A percentile compares a stretch with the other conserved stretches of the same genome.
Evolutionary conservation across 202 grass and related monocot species (phyloP).

Genomic region (Musa balbisiana): DNA sequence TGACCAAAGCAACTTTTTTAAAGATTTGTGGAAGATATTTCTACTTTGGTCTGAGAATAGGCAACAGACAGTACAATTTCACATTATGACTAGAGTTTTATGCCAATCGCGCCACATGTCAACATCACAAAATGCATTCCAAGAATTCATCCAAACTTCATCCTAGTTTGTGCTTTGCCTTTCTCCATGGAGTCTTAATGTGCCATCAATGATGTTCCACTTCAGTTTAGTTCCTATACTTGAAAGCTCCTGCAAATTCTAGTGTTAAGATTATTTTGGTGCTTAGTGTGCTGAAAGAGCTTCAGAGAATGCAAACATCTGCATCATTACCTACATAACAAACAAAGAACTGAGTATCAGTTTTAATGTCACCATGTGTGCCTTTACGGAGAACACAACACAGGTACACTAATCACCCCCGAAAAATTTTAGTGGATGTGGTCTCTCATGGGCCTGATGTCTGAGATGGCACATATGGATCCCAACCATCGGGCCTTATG

Average conservation of each 20-base stretch:
- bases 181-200: neutral
- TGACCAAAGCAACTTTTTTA: neutral
- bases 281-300: neutral
- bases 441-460: neutral
- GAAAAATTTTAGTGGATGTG: neutral
- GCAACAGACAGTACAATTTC: neutral
- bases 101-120: neutral
- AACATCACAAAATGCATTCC: neutral
- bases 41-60: neutral
- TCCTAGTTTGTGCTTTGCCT: neutral
- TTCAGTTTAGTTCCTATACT: neutral
- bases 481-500: neutral
- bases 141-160: neutral
- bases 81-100: neutral
- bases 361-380: neutral
- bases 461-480: neutral
- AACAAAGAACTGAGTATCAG: neutral
- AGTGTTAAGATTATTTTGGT: neutral
- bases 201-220: neutral
- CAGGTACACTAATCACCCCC: neutral
- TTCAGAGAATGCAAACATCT: neutral
- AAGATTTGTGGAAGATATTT: neutral
- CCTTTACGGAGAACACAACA: neutral
- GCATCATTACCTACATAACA: neutral
- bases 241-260: neutral